Evolutionary conservation across 2,329 filamentous ascomycete genomes (phyloP), one percentile per base, ranked within the genome.

Genomic region (Arthrobotrys megalospora): DNA sequence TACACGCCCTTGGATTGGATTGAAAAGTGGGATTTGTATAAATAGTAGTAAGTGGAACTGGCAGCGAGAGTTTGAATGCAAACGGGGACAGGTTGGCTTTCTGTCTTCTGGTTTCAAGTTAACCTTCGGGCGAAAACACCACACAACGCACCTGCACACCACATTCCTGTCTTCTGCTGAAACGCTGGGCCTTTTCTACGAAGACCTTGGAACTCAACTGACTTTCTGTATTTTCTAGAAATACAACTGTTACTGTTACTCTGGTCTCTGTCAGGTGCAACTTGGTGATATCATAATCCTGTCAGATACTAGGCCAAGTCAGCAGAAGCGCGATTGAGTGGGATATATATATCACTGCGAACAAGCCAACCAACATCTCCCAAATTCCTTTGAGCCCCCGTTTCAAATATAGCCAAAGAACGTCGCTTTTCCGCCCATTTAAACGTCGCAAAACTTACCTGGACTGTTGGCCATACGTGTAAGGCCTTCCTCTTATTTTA

Each of bases 91-190:
- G 32, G 52, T 36, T 53, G 52, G 16, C 32, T 10, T 6, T n/a
- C 19, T 43, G 43, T 24, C 50, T 47, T 47, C 68, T 19, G 48
- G 36, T 55, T 58, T 52, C 64, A 63, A 71, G 66, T 71, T 77
- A 71, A 67, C 65, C 53, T 63, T 77, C 48, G 34, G 53, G 2
- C 28, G 58, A 76, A 70, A 76, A 65, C 65, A 76, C 72, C 72
- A 76, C 72, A 48, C 72, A 65, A 64, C 72, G 34, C 72, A n/a
- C n/a, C n/a, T n/a, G n/a, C n/a, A 76, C 55, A 1, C 58, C 62
- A 45, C 55, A 64, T 50, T 41, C 62, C 48, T 52, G 50, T 58
- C 41, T 69, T 21, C 19, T 50, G 24, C 50, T 69, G 65, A 69
- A 69, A 69, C 65, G 36, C 19, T 34, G n/a, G 24, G 12, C 21